Conservation (phyloP, 345 rosid species). For the Salix dunnii region DNA sequence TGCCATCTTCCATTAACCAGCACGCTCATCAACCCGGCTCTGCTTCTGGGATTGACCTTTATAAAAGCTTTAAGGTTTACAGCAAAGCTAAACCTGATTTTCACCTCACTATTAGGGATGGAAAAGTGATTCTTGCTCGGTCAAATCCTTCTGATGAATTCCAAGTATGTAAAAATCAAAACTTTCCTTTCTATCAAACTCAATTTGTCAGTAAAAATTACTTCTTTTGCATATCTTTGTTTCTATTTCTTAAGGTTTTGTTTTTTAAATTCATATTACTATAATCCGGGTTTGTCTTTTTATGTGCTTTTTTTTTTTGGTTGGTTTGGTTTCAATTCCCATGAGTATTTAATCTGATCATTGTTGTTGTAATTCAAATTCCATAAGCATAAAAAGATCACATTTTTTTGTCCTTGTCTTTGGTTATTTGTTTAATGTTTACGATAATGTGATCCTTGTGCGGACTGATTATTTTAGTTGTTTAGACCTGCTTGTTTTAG, state of each 20-base stretch:
- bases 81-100: constrained; percentile 60
- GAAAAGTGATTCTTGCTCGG: constrained; percentile 58
- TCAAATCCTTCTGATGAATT: constrained; percentile 51
- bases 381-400: background rate
- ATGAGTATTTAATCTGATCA: background rate
- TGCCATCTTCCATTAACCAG: constrained; percentile 38
- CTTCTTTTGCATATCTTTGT: background rate
- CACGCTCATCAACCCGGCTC: constrained; percentile 28
- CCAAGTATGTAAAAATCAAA: constrained; percentile 38
- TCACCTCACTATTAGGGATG: constrained; percentile 53
- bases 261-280: background rate
- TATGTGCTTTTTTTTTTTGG: background rate
- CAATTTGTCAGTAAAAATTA: background rate
- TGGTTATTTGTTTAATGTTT: background rate
- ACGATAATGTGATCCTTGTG: background rate
- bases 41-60: constrained; percentile 32
- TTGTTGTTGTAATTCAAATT: background rate
- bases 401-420: background rate
- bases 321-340: background rate
- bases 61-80: constrained; percentile 52
- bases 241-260: background rate
- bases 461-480: background rate
- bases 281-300: background rate
- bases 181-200: background rate
- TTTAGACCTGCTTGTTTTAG: background rate